phyloP scores from a whole-genome alignment of 495 filamentous ascomycete species.

The Talaromyces nanjingensis region DNA sequence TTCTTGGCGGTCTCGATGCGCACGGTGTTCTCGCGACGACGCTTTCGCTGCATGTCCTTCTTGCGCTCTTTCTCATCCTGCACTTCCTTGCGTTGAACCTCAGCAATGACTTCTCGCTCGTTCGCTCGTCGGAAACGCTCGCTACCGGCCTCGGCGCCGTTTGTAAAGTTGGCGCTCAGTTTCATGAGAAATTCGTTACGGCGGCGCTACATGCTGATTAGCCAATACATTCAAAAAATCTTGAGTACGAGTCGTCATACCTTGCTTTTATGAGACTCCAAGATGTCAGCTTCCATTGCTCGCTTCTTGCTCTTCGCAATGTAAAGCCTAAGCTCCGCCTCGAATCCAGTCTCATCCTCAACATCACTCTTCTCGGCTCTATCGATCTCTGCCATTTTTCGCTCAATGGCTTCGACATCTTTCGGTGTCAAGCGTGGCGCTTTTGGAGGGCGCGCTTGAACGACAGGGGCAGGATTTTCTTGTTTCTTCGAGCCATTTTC shows the following conservation, averaged over 20 bases:
- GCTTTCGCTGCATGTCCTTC: conserved; percentile 98
- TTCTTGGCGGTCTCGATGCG: conserved; percentile 80
- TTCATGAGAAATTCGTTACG: conserved; percentile 42
- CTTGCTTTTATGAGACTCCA: conserved; percentile 54
- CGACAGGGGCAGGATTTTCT: background rate
- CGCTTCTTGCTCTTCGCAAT: conserved; percentile 50
- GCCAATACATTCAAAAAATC: conserved; percentile 13
- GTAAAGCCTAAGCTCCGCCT: conserved; percentile 49
- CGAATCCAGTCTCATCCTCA: conserved; percentile 53
- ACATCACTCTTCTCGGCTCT: conserved; percentile 57
- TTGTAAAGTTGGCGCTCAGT: conserved; percentile 45
- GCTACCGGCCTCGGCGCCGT: conserved; percentile 44
- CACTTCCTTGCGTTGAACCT: conserved; percentile 84
- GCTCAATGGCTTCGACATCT: conserved; percentile 61
- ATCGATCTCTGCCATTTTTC: conserved; percentile 60
- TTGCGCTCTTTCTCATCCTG: conserved; percentile 97
- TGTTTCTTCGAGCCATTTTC: background rate
- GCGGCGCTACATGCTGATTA: conserved; percentile 37
- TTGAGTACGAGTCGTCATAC: conserved; percentile 19
- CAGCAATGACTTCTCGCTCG: conserved; percentile 64
- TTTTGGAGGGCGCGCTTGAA: conserved; percentile 22
- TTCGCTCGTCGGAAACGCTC: conserved; percentile 48
- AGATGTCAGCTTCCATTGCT: conserved; percentile 48
- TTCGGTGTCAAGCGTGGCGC: conserved; percentile 48
- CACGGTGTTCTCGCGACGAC: conserved; percentile 92